Percentiles rank a stretch among this genome's conserved stretches.
Conservation (phyloP, 345 rosid genomes). For the sweet orange (Citrus sinensis) region DVS_A1.0 CM039165.1:19332501-19333000, state of each 20-base stretch:
- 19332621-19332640: background rate
- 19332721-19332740: background rate
- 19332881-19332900: too few relatives aligned
- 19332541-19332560: background rate
- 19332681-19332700: constrained; percentile 13
- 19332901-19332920: too few relatives aligned
- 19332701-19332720: constrained; percentile 2
- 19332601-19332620: background rate
- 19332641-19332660: background rate
- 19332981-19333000: too few relatives aligned
- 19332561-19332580: background rate
- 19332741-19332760: background rate
- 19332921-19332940: too few relatives aligned
- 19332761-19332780: background rate
- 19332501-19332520: background rate
- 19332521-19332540: background rate
- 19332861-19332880: too few relatives aligned
- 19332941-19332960: too few relatives aligned
- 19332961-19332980: too few relatives aligned
- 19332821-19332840: too few relatives aligned
- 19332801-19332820: too few relatives aligned
- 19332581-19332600: background rate
- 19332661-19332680: constrained; percentile 22
- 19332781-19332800: background rate
- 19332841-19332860: too few relatives aligned